Evolutionary conservation across 148 eudicot genomes (phyloP), one percentile per base, ranked within the genome.

Genomic region (Salicornia ramosissima): DNA sequence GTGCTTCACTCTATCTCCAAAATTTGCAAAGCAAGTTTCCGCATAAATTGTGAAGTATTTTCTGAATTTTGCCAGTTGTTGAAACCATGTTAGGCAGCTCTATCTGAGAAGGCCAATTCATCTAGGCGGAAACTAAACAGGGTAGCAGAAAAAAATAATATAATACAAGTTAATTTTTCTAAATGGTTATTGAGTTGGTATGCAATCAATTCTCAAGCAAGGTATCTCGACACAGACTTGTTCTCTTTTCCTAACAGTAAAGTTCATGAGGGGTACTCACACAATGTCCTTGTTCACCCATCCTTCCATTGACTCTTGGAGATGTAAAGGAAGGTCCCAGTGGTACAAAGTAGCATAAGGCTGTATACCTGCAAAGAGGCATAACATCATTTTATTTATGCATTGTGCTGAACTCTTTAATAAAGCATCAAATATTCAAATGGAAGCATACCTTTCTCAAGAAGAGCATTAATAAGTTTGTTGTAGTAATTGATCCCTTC

Each of bases 241-340:
- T 30, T 33, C 18, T 21, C 46, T 11, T 12, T 40, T 55, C n/a
- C 46, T 65, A 73, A 34, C 39, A 45, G 11, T 31, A 61, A 61
- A 46, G 56, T 42, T 47, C 29, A 65, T 21, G 67, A 61, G 25
- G 55, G 33, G 26, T 14, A 77, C 92, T 86, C 80, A 90, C 92
- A 78, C 92, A 56, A 87, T 78, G 64, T 88, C 77, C 78, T 83
- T 77, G 78, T 78, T 82, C 74, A 83, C 64, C 92, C 96, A 90
- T 55, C 96, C 92, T 69, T 81, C 96, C 51, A 84, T 79, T n/a
- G 86, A 74, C 77, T 90, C 86, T 51, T 86, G 73, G 77, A 90
- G 92, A 77, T 84, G 80, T 58, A 83, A 77, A 51, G 96, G 96
- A 80, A 90, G 88, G 84, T 90, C 96, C 96, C 96, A 90, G 71